Percentiles rank a stretch among this genome's conserved stretches.
Evolutionary conservation across 2,329 filamentous ascomycete species (phyloP).

Genomic region (Beauveria caledonica): DNA sequence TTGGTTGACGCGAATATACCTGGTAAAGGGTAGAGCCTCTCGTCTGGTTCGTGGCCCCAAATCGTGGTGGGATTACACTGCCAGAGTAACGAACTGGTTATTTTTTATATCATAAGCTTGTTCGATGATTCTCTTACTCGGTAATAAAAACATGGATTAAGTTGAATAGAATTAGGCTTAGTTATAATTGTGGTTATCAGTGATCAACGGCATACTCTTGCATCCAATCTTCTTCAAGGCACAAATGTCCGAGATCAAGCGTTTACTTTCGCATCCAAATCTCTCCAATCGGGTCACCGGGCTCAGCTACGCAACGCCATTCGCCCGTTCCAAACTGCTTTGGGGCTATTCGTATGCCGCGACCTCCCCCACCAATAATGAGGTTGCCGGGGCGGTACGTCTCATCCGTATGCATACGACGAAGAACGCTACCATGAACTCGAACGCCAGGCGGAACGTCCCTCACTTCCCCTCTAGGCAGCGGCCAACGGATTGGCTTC

Average conservation of each 20-base stretch:
- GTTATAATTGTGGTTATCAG: background rate
- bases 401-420: slow-evolving; percentile 55
- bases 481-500: slow-evolving; percentile 72
- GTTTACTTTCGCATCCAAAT: slow-evolving; percentile 44
- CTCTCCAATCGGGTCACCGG: slow-evolving; percentile 62
- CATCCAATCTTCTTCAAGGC: background rate
- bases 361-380: slow-evolving; percentile 69
- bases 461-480: slow-evolving; percentile 68
- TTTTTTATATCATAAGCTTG: background rate
- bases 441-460: slow-evolving; percentile 64
- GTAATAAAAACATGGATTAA: no score
- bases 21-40: background rate
- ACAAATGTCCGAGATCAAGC: background rate
- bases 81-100: background rate
- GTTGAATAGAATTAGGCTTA: no score
- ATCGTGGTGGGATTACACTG: background rate
- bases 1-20: background rate
- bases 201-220: background rate
- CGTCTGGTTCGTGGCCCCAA: background rate
- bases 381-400: slow-evolving; percentile 70
- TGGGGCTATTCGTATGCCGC: slow-evolving; percentile 56
- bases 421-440: slow-evolving; percentile 67
- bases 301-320: slow-evolving; percentile 58
- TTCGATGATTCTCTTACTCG: no score
- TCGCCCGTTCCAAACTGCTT: slow-evolving; percentile 58